Evolutionary conservation across 495 filamentous ascomycete species (phyloP), one percentile per base, ranked within the genome.

Genomic region (Lentithecium fluviatile): DNA sequence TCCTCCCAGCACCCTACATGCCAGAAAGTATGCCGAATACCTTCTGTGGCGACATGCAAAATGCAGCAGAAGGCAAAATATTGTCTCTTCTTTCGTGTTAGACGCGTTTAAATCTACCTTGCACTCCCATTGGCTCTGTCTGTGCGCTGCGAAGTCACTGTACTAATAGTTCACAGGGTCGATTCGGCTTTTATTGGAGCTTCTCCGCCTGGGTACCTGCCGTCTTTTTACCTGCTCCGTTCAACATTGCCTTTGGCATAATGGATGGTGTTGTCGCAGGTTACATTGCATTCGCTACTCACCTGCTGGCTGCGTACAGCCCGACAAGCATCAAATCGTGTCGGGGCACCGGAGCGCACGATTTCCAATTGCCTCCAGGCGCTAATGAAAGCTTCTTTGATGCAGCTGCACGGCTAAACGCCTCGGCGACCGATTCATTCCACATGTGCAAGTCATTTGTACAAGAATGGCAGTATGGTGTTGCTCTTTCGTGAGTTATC

Each of bases 311-410:
- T 0, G n/a, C 2, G 6, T 60, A 60, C 24, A 43, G 19, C 38
- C 59, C 59, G 0, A 54, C 63, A 21, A 52, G 15, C 20, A 52
- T 51, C 25, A 43, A 45, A 20, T 2, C 15, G 0, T 67, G 65
- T 37, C 25, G 34, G 11, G 20, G 45, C 5, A 15, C 26, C 4
- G 48, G 40, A 2, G 54, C 60, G 2, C 57, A 67, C 29, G 20
- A 58, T 12, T 67, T 53, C 47, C 55, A 60, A 36, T 51, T 50
- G 0, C 60, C 65, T 0, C 19, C 49, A 8, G 59, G 59, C 0
- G 48, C 59, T 10, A 58, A 53, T 34, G 57, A 62, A 43, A 62
- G 58, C 55, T 67, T 67, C 55, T 67, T 67, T 37, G 53, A 56
- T 13, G 49, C 53, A 6, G 36, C 60, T 6, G 65, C 57, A 5